Conservation (phyloP, 331 rosid species). For the Quercus lobata region DNA sequence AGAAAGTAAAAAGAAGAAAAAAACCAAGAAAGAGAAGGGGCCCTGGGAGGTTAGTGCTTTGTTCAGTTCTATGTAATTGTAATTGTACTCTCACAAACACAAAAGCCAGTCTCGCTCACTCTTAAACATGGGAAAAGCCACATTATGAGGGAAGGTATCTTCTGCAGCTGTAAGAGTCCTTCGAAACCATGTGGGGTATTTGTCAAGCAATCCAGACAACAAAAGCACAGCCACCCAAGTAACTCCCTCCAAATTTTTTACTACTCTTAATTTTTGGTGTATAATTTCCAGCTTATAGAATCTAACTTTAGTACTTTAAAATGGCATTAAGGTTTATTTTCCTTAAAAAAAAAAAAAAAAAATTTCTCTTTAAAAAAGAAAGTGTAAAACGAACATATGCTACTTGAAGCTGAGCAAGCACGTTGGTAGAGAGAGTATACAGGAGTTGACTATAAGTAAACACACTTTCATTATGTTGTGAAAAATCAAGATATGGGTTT, state of each 20-base stretch:
- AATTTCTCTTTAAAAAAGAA: too few relatives aligned
- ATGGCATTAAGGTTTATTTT: background rate
- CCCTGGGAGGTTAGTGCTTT: slow-evolving; percentile 18
- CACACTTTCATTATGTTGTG: background rate
- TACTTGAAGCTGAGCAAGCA: background rate
- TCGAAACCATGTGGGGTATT: slow-evolving; percentile 46
- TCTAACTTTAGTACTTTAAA: background rate
- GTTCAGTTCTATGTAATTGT: background rate
- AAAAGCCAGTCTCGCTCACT: slow-evolving; percentile 18
- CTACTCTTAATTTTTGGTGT: background rate
- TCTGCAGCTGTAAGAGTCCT: slow-evolving; percentile 58
- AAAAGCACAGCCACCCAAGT: slow-evolving; percentile 7
- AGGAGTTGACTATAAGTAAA: background rate
- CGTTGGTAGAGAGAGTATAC: background rate
- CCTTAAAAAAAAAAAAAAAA: too few relatives aligned
- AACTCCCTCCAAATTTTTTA: slow-evolving; percentile 22
- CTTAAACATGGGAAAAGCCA: slow-evolving; percentile 49
- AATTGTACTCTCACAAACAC: slow-evolving; percentile 20
- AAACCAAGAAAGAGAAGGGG: background rate
- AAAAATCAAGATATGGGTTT: background rate
- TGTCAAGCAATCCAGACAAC: slow-evolving; percentile 23
- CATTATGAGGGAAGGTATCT: slow-evolving; percentile 87
- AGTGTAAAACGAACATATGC: too few relatives aligned
- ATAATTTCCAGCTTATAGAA: background rate
- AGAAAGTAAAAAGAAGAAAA: background rate